These are phyloP conservation scores for Amphicarpaea edgeworthii DNA, from an alignment of 306 rosid species.

Conservation along the genomic window DNA sequence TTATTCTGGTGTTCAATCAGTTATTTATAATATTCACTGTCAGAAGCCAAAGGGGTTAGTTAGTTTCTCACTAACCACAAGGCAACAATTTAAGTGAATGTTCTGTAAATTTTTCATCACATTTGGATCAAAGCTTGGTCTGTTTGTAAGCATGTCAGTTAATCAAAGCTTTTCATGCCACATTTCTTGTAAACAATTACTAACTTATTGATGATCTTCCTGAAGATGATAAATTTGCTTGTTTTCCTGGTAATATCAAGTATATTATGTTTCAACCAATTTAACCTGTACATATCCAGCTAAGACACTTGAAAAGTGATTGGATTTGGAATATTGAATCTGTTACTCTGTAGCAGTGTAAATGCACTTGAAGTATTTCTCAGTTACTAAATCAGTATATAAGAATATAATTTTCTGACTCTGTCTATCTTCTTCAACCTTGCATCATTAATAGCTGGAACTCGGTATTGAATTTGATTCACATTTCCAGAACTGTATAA, in stretches of 20 bases:
- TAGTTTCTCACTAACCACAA: constrained; percentile 19
- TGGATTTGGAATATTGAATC: constrained; percentile 5
- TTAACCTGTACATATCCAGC: constrained; percentile 13
- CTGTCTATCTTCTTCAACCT: constrained; percentile 21
- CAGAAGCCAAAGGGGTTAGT: constrained; percentile 16
- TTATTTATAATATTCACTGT: constrained; percentile 27
- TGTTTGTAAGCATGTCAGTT: constrained; percentile 14
- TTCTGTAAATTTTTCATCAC: constrained; percentile 19
- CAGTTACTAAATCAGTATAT: neutral
- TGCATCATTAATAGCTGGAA: constrained; percentile 30
- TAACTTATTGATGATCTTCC: constrained; percentile 9
- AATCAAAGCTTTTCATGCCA: neutral
- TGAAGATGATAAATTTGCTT: constrained; percentile 25
- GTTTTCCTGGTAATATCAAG: neutral
- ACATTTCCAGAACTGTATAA: constrained; percentile 15
- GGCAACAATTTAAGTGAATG: neutral
- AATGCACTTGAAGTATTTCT: constrained; percentile 20
- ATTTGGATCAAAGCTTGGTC: constrained; percentile 1
- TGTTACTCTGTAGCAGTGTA: neutral
- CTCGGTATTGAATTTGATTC: constrained; percentile 26
- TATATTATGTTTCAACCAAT: constrained; percentile 10
- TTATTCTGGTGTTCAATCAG: constrained; percentile 25
- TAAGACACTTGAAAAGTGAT: constrained; percentile 25
- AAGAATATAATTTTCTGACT: constrained; percentile 15
- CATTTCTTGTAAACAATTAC: neutral